A percentile compares a stretch with the other conserved stretches of the same genome.
These are phyloP conservation scores for Podospora didyma DNA, from an alignment of 495 filamentous ascomycete species.

Conservation along the genomic window DNA sequence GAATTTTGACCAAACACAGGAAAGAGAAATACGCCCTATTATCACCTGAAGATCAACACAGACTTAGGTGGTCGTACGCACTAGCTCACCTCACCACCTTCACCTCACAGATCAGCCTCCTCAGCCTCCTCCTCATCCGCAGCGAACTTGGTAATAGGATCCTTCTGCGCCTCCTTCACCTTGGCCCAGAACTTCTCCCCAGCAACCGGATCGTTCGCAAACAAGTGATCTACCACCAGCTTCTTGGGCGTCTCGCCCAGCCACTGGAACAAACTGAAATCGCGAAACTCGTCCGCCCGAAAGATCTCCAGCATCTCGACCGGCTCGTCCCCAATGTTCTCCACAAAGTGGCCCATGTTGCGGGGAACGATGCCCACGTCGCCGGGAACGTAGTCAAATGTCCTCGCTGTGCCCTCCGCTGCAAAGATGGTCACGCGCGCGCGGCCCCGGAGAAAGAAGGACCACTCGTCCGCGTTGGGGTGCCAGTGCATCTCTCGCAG, in stretches of 20 bases:
- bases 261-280: constrained; percentile 68
- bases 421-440: constrained; percentile 51
- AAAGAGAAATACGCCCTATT: no score
- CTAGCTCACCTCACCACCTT: no score
- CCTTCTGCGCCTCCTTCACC: constrained; percentile 50
- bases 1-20: no score
- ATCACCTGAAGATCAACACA: no score
- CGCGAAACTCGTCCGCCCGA: constrained; percentile 53
- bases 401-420: constrained; percentile 43
- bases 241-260: constrained; percentile 60
- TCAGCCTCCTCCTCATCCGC: constrained; percentile 1
- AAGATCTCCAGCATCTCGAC: constrained; percentile 60
- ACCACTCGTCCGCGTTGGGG: constrained; percentile 55
- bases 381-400: constrained; percentile 45
- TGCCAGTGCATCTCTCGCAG: constrained; percentile 61
- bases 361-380: constrained; percentile 59
- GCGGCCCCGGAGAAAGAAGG: constrained; percentile 48
- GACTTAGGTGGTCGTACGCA: no score
- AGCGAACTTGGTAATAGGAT: constrained; percentile 11
- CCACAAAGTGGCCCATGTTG: constrained; percentile 61
- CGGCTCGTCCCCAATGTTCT: constrained; percentile 58
- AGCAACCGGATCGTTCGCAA: constrained; percentile 48
- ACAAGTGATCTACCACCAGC: constrained; percentile 60
- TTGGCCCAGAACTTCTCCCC: constrained; percentile 53
- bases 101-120: constrained; percentile 4